These are phyloP conservation scores for Batrachochytrium dendrobatidis DNA, from an alignment of 371 early-diverging fungal species.

Conservation along the genomic window DNA sequence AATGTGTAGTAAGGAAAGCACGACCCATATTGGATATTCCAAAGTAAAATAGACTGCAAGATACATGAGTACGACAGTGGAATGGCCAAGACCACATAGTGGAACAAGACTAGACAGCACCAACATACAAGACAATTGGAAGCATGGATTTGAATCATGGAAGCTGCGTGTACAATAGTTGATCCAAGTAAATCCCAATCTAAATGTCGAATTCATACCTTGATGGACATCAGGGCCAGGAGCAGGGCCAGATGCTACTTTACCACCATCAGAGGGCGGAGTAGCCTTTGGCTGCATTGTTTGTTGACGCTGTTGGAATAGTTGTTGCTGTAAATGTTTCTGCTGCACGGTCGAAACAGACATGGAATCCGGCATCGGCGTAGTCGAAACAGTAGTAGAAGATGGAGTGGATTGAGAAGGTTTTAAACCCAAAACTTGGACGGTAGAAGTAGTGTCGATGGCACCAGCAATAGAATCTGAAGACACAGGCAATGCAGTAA, in stretches of 20 bases:
- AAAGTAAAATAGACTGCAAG: not conserved
- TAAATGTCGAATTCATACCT: not conserved
- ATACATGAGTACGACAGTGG: not conserved
- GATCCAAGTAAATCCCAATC: no score
- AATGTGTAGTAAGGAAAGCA: no score
- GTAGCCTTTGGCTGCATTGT: not conserved
- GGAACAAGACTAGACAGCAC: no score
- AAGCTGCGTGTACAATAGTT: no score
- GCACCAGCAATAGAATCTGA: no score
- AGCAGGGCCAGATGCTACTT: not conserved
- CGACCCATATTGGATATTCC: not conserved
- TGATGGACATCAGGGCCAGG: constrained; percentile 2
- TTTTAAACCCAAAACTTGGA: not conserved
- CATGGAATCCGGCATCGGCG: not conserved
- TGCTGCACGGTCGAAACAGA: not conserved
- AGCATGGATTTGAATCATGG: not conserved
- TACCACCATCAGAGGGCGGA: not conserved
- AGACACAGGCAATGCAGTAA: no score
- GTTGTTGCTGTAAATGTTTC: not conserved
- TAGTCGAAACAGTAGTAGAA: not conserved
- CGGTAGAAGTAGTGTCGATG: no score
- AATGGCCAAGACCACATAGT: not conserved
- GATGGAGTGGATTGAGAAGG: not conserved
- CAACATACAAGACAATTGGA: not conserved
- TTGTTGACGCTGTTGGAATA: not conserved